These are phyloP conservation scores for Hypoxylon sp. DNA, from an alignment of 2,329 filamentous ascomycete species.

Conservation along the genomic window DNA sequence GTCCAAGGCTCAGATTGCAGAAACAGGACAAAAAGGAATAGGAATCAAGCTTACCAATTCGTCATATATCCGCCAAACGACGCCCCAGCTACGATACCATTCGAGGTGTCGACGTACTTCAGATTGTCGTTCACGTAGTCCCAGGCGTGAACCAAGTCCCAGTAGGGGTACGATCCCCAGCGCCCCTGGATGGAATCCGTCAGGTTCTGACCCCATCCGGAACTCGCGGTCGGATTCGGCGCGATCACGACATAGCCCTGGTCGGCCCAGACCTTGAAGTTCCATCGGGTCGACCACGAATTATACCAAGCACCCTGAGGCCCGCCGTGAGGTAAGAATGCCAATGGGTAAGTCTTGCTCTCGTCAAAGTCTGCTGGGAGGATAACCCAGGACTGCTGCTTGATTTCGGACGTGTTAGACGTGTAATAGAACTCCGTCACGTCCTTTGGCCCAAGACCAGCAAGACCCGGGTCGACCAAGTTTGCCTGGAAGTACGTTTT, in stretches of 20 bases:
- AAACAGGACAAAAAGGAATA: too few relatives aligned
- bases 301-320: conserved; percentile 62
- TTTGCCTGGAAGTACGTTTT: conserved; percentile 48
- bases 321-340: conserved; percentile 62
- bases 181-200: conserved; percentile 58
- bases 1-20: too few relatives aligned
- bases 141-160: conserved; percentile 61
- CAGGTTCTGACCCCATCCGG: conserved; percentile 61
- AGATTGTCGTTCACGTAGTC: conserved; percentile 60
- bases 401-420: conserved; percentile 45
- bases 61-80: conserved; percentile 66
- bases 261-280: conserved; percentile 62
- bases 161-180: conserved; percentile 63
- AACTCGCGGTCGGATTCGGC: conserved; percentile 62
- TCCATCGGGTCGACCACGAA: conserved; percentile 62
- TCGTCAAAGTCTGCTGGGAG: conserved; percentile 46
- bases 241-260: conserved; percentile 64
- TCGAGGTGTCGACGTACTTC: conserved; percentile 58
- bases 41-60: conserved; percentile 55
- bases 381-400: conserved; percentile 47
- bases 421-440: conserved; percentile 49
- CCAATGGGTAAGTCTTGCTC: conserved; percentile 59
- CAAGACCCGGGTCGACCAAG: conserved; percentile 46
- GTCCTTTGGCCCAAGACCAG: conserved; percentile 44
- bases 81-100: conserved; percentile 60